Percentiles rank a stretch among this genome's conserved stretches.
Conservation (phyloP, 2,329 filamentous ascomycete genomes). For the Microsporum canis region DNA sequence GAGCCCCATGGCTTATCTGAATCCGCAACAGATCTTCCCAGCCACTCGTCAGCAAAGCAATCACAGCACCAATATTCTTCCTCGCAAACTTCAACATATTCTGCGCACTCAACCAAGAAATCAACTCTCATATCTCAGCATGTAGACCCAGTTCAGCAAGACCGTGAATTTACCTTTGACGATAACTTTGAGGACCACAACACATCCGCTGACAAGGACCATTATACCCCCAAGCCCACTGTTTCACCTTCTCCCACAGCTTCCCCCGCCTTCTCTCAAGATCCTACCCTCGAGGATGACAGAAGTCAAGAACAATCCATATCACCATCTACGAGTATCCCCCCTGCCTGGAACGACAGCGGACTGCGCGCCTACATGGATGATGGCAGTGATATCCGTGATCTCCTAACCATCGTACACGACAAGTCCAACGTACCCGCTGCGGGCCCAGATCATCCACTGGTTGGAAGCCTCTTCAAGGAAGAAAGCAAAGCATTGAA, state of each 20-base stretch:
- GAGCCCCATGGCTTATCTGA: neutral
- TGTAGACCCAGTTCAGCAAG: neutral
- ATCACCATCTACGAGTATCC: constrained; percentile 17
- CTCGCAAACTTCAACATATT: neutral
- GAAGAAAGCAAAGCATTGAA: constrained; percentile 77
- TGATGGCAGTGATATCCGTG: constrained; percentile 74
- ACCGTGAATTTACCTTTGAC: neutral
- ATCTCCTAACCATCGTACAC: constrained; percentile 82
- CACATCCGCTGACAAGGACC: neutral
- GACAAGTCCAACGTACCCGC: constrained; percentile 77
- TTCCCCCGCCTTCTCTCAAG: constrained; percentile 1
- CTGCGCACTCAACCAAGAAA: neutral
- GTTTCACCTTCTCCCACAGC: neutral
- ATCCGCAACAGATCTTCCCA: neutral
- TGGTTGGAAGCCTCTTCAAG: constrained; percentile 67
- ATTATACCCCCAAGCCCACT: neutral
- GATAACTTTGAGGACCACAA: neutral
- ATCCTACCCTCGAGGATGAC: neutral
- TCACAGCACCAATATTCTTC: neutral
- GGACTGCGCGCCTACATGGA: constrained; percentile 84
- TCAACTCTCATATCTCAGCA: neutral
- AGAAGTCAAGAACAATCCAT: neutral
- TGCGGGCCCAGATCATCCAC: constrained; percentile 71
- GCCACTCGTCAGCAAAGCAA: neutral
- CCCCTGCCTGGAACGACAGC: constrained; percentile 70